Percentiles rank a stretch among this genome's conserved stretches.
These are phyloP conservation scores for Schizophyllum commune DNA, from an alignment of 1,284 basidiomycete genomes.

Conservation along the genomic window DNA sequence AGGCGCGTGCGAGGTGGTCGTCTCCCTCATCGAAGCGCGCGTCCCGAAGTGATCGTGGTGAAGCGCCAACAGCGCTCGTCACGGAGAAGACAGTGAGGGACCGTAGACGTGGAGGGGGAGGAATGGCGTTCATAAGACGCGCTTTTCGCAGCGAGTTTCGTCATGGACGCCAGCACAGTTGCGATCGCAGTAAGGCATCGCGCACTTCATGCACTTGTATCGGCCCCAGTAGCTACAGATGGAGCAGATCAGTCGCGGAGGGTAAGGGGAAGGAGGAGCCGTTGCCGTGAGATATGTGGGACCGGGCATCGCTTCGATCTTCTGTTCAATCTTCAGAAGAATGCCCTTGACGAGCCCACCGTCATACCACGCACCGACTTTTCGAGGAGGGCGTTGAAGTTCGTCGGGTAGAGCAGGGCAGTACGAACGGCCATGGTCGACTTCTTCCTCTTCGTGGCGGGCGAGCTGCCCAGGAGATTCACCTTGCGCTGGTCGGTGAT, in stretches of 20 bases:
- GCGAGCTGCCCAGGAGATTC: slow-evolving; percentile 33
- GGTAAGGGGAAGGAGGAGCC: slow-evolving; percentile 38
- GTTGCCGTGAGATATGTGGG: slow-evolving; percentile 54
- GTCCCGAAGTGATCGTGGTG: too few relatives aligned
- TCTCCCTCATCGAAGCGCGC: too few relatives aligned
- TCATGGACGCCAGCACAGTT: slow-evolving; percentile 49
- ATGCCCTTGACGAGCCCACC: too few relatives aligned
- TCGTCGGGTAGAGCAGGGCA: slow-evolving; percentile 75
- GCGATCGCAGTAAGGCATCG: slow-evolving; percentile 49
- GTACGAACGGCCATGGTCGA: slow-evolving; percentile 73
- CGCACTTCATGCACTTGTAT: slow-evolving; percentile 54
- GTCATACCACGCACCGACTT: slow-evolving; percentile 53
- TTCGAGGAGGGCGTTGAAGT: slow-evolving; percentile 60
- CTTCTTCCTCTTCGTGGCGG: slow-evolving; percentile 59
- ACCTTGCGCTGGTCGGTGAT: slow-evolving; percentile 65
- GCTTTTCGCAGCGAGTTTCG: slow-evolving; percentile 55
- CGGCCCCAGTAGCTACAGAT: slow-evolving; percentile 65
- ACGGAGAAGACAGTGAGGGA: neutral
- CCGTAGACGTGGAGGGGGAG: neutral
- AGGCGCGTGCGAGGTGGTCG: too few relatives aligned
- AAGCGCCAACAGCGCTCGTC: neutral
- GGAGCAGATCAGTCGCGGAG: slow-evolving; percentile 51
- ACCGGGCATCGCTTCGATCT: slow-evolving; percentile 44
- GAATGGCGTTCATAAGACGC: slow-evolving; percentile 29
- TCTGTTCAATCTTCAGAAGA: slow-evolving; percentile 29